Base-by-base conservation (phyloP, 169 alveolate species). In the Neospora caninum region DNA sequence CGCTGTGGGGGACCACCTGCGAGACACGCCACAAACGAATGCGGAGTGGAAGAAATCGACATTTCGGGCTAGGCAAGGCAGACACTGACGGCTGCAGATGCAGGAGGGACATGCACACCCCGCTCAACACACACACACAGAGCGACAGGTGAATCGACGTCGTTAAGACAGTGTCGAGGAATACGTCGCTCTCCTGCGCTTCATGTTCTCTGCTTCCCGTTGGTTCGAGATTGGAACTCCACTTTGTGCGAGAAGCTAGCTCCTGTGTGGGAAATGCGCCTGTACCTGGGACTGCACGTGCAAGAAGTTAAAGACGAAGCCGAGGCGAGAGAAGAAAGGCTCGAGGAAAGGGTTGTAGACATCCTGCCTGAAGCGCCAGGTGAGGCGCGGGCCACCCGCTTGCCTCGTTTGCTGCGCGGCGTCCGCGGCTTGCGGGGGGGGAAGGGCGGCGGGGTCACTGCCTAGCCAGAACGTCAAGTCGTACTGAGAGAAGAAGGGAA, bases 1-100 rank as follows among this genome's bases (percentile, higher is more conserved):
- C 67, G 89, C 89, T 82, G 34, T 29, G 89, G 6, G 89, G 64
- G n/a, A 82, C 67, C 58, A 82, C 89, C 89, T 82, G 89, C 58
- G 88, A 25, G 38, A 18, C n/a, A 69, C 6, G 38, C 2, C 39
- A 69, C 16, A 20, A 69, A 18, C 42, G 18, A 6, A 69, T 34
- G 38, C 34, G 38, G 82, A 69, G 82, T 31, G 38, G 34, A 69
- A 69, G n/a, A n/a, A n/a, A n/a, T n/a, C n/a, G n/a, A n/a, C n/a
- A n/a, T n/a, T n/a, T n/a, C n/a, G n/a, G n/a, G n/a, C n/a, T n/a
- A n/a, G n/a, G n/a, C n/a, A n/a, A n/a, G n/a, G n/a, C n/a, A n/a
- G n/a, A n/a, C n/a, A n/a, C n/a, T n/a, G 13, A 49, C 58, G 4
- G 58, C 58, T 49, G 58, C 58, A 49, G 58, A 49, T 4, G 13